These are phyloP conservation scores for Sugiyamaella smithiae DNA, from an alignment of 805 yeast genomes.

Conservation along the genomic window DNA sequence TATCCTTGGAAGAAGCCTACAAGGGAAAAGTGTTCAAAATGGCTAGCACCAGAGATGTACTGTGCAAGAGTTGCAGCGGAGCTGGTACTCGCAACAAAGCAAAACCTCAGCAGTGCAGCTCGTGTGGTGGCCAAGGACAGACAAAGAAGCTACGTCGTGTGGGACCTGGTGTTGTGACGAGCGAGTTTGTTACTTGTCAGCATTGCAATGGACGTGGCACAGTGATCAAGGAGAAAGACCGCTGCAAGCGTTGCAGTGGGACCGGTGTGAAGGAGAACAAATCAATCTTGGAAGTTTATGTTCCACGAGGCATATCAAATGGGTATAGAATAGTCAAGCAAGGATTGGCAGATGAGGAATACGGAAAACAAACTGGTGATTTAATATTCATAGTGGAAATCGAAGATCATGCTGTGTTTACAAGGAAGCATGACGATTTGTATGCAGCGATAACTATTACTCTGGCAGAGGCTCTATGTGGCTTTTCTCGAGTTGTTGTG, in stretches of 20 bases:
- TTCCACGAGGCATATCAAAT: slow-evolving; percentile 66
- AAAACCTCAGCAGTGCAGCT: slow-evolving; percentile 51
- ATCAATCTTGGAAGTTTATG: slow-evolving; percentile 70
- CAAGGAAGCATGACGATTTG: slow-evolving; percentile 58
- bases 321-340: slow-evolving; percentile 59
- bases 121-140: slow-evolving; percentile 72
- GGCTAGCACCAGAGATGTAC: slow-evolving; percentile 63
- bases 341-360: slow-evolving; percentile 73
- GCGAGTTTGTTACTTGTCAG: slow-evolving; percentile 57
- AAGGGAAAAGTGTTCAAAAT: slow-evolving; percentile 78
- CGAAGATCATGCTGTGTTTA: slow-evolving; percentile 47
- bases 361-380: slow-evolving; percentile 75
- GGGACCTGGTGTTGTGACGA: slow-evolving; percentile 73
- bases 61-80: slow-evolving; percentile 75
- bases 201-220: slow-evolving; percentile 72
- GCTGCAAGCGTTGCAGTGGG: slow-evolving; percentile 77
- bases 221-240: slow-evolving; percentile 58
- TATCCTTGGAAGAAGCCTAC: slow-evolving; percentile 70
- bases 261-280: slow-evolving; percentile 57
- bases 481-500: slow-evolving; percentile 62
- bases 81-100: slow-evolving; percentile 68
- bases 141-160: slow-evolving; percentile 58
- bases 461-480: slow-evolving; percentile 79
- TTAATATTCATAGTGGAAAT: slow-evolving; percentile 61
- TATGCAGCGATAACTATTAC: slow-evolving; percentile 59